A percentile compares a stretch with the other conserved stretches of the same genome.
phyloP scores from a whole-genome alignment of 1,284 basidiomycete genomes.

The Trametes sp. region DNA sequence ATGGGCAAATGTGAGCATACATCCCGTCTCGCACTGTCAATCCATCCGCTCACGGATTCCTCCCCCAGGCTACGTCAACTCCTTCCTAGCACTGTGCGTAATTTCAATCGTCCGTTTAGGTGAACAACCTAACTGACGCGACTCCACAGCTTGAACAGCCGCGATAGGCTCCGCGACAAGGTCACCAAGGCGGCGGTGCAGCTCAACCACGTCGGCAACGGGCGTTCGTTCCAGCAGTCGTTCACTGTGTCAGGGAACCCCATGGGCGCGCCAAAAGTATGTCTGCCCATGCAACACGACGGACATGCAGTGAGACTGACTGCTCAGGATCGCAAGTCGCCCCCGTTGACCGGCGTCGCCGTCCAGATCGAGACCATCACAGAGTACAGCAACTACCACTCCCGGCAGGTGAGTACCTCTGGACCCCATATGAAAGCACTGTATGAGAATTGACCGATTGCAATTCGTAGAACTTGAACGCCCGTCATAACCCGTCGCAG shows the following conservation, averaged over 20 bases:
- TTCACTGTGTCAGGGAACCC: conserved; percentile 11
- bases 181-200: conserved; percentile 28
- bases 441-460: background rate
- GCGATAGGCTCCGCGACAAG: conserved; percentile 34
- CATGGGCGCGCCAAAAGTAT: conserved; percentile 14
- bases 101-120: background rate
- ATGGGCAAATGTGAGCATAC: conserved; percentile 41
- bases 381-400: conserved; percentile 24
- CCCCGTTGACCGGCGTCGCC: conserved; percentile 15
- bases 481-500: background rate
- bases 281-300: background rate
- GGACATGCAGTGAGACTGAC: background rate
- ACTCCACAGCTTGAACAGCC: conserved; percentile 33
- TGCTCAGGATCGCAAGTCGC: background rate
- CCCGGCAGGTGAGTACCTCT: background rate
- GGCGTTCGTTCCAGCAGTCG: conserved; percentile 20
- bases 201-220: conserved; percentile 24
- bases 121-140: background rate
- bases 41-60: background rate
- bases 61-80: conserved; percentile 39
- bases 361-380: conserved; percentile 30
- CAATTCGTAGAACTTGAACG: background rate
- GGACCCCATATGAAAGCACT: conserved; percentile 1
- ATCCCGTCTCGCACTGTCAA: too few species aligned
- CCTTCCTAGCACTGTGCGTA: conserved; percentile 37